Conservation (phyloP, 768 basidiomycete genomes). For the Boletus fagicola region DNA sequence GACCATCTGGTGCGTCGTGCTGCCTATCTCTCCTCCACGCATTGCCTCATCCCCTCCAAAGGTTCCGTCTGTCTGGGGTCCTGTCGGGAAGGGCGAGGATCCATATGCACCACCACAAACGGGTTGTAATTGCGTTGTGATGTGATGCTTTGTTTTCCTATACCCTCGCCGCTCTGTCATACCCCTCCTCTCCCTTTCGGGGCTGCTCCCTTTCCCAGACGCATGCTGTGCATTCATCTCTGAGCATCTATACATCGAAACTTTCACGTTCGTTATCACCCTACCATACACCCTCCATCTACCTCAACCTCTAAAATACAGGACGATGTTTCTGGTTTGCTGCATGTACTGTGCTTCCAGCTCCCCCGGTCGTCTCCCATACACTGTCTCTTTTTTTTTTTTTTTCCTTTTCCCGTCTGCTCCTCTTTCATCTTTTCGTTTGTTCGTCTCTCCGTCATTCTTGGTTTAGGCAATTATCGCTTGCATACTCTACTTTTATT, state of each 20-base stretch:
- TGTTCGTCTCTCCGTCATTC: slow-evolving; percentile 3
- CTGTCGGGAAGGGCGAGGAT: slow-evolving; percentile 84
- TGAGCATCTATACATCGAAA: slow-evolving; percentile 22
- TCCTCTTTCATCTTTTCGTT: slow-evolving; percentile 4
- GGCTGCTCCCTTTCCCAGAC: slow-evolving; percentile 4
- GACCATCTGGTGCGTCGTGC: slow-evolving; percentile 73
- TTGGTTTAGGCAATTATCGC: slow-evolving; percentile 22
- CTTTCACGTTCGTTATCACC: slow-evolving; percentile 28
- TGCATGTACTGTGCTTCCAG: slow-evolving; percentile 24
- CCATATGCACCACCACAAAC: slow-evolving; percentile 84
- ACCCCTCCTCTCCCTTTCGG: slow-evolving; percentile 25
- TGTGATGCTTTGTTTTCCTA: slow-evolving; percentile 47
- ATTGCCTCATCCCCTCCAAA: slow-evolving; percentile 28
- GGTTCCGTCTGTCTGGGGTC: slow-evolving; percentile 95
- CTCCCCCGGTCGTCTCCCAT: slow-evolving; percentile 7
- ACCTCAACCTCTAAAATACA: slow-evolving; percentile 24
- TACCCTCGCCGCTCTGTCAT: slow-evolving; percentile 35
- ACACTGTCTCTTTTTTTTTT: slow-evolving; percentile 1
- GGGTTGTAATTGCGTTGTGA: slow-evolving; percentile 69
- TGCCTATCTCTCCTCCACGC: neutral
- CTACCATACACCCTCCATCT: slow-evolving; percentile 27
- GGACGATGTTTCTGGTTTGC: slow-evolving; percentile 28
- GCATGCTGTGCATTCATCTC: slow-evolving; percentile 19
- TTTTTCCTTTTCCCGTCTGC: neutral
- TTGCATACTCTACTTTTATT: slow-evolving; percentile 33